Percentiles rank a stretch among this genome's conserved stretches.
Evolutionary conservation across 2,329 filamentous ascomycete genomes (phyloP).

Genomic region (Tolypocladium ophioglossoides): DNA sequence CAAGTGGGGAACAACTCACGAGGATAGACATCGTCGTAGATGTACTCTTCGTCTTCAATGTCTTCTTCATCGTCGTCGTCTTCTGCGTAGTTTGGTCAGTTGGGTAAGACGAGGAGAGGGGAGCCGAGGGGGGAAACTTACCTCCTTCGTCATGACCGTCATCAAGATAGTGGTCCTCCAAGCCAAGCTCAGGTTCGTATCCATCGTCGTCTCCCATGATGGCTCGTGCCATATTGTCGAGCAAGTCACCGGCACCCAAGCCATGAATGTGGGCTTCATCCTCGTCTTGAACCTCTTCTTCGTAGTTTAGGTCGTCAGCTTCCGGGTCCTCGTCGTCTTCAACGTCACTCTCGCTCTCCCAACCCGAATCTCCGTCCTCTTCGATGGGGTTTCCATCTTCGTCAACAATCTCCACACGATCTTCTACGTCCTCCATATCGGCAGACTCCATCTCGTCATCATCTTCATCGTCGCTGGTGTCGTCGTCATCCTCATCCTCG

Average conservation of each 20-base stretch:
- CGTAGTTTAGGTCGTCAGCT: slow-evolving; percentile 43
- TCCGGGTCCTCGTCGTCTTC: slow-evolving; percentile 44
- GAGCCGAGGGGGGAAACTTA: slow-evolving; percentile 13
- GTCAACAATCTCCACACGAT: slow-evolving; percentile 48
- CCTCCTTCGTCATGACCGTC: slow-evolving; percentile 51
- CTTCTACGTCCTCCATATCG: slow-evolving; percentile 42
- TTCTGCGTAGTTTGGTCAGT: slow-evolving; percentile 15
- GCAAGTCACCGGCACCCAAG: slow-evolving; percentile 32
- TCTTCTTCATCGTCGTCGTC: slow-evolving; percentile 59
- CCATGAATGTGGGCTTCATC: slow-evolving; percentile 38
- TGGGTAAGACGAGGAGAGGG: not conserved
- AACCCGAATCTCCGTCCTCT: slow-evolving; percentile 49
- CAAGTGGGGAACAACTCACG: slow-evolving; percentile 28
- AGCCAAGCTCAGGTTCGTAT: slow-evolving; percentile 40
- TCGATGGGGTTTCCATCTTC: slow-evolving; percentile 50
- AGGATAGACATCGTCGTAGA: slow-evolving; percentile 49
- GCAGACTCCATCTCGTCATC: slow-evolving; percentile 33
- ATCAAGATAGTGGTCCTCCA: slow-evolving; percentile 42
- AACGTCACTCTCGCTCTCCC: slow-evolving; percentile 51
- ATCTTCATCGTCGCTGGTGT: slow-evolving; percentile 48
- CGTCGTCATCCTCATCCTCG: slow-evolving; percentile 52
- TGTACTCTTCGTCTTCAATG: slow-evolving; percentile 56
- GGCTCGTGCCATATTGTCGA: slow-evolving; percentile 45
- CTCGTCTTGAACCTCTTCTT: slow-evolving; percentile 43
- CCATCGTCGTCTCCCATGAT: slow-evolving; percentile 40